A percentile compares a stretch with the other conserved stretches of the same genome.
phyloP scores from a whole-genome alignment of 805 yeast genomes.

The Clavispora phyllophila region DNA sequence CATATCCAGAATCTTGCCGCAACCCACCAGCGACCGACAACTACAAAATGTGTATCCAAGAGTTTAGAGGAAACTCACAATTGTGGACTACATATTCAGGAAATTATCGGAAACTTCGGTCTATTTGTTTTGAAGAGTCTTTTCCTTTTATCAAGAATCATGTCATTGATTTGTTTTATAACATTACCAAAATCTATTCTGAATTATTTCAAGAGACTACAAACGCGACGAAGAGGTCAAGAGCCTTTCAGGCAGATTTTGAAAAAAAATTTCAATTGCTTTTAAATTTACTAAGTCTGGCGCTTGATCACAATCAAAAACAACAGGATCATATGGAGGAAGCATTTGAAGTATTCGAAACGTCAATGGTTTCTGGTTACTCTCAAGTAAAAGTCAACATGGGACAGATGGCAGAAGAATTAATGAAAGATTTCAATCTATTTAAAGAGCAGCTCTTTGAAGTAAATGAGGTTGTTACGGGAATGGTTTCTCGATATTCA shows the following conservation, averaged over 20 bases:
- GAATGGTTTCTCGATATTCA: background rate
- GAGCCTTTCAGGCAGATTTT: conserved; percentile 2
- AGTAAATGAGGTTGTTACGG: background rate
- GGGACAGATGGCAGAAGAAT: background rate
- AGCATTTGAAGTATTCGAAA: conserved; percentile 3
- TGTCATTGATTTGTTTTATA: conserved; percentile 40
- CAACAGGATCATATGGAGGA: conserved; percentile 1
- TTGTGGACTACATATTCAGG: conserved; percentile 77
- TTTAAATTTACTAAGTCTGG: conserved; percentile 1
- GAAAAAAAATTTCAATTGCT: conserved; percentile 3
- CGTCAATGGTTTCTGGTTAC: background rate
- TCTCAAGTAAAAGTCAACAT: background rate
- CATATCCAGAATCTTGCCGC: conserved; percentile 26
- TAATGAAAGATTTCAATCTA: background rate
- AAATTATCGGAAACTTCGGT: conserved; percentile 49
- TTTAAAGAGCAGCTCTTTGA: background rate
- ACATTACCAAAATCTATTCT: conserved; percentile 34
- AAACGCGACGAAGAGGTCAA: conserved; percentile 1
- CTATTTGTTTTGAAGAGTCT: conserved; percentile 49
- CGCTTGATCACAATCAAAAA: background rate
- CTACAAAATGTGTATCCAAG: conserved; percentile 33
- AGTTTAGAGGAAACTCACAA: conserved; percentile 43
- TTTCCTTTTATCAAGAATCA: conserved; percentile 50
- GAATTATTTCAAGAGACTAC: conserved; percentile 7
- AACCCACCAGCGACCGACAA: conserved; percentile 10